A percentile compares a stretch with the other conserved stretches of the same genome.
These are phyloP conservation scores for Crotalaria pallida DNA, from an alignment of 306 rosid genomes.

Conservation along the genomic window DNA sequence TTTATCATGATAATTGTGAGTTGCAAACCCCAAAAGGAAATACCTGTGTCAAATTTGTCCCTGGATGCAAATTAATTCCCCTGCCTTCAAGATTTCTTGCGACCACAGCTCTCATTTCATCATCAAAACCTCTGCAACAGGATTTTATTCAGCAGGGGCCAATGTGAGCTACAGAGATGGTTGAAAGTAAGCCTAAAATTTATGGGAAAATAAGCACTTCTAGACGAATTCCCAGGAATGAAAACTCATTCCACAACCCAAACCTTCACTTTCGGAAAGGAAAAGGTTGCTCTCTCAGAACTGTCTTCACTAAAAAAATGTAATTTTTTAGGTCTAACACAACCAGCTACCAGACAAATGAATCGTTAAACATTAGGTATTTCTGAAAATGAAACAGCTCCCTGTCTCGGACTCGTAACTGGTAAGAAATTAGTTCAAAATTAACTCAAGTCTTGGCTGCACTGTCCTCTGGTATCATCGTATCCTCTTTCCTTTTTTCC, in stretches of 20 bases:
- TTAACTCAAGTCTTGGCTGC: too few relatives aligned
- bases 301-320: background rate
- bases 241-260: background rate
- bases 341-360: background rate
- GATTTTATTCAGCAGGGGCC: background rate
- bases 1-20: background rate
- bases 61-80: constrained; percentile 83
- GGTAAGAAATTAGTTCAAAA: background rate
- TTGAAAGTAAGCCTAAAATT: background rate
- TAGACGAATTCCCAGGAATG: background rate
- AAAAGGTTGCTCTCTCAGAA: background rate
- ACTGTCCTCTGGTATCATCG: background rate
- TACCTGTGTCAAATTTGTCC: constrained; percentile 71
- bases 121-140: constrained; percentile 84
- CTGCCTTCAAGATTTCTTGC: constrained; percentile 95
- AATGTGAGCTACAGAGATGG: background rate
- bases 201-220: background rate
- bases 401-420: background rate
- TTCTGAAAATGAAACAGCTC: background rate
- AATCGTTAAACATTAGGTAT: background rate
- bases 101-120: constrained; percentile 94
- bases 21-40: constrained; percentile 9
- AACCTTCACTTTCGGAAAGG: background rate
- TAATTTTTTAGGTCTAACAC: background rate
- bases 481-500: background rate